Conservation (phyloP, 1,284 basidiomycete species). For the Hypsizygus ulmarius region DNA sequence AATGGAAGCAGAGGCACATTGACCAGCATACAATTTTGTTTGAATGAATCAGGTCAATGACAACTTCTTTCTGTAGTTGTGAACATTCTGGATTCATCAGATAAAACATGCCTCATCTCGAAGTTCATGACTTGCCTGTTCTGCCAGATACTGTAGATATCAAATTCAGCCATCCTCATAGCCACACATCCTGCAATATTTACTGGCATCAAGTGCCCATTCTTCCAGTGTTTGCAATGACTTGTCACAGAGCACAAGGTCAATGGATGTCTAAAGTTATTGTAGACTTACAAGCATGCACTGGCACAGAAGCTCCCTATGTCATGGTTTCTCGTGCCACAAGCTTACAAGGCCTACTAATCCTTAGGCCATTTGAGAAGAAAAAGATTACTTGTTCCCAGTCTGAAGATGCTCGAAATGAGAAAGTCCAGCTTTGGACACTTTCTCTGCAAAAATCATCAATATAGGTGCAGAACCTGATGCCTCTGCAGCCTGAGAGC, state of each 20-base stretch:
- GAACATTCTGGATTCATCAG: not conserved
- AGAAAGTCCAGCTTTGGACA: too few species aligned
- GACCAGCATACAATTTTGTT: conserved; percentile 8
- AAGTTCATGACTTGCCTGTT: not conserved
- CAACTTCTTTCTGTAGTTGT: not conserved
- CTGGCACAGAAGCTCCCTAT: conserved; percentile 23
- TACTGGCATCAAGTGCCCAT: conserved; percentile 22
- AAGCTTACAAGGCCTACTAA: conserved; percentile 3
- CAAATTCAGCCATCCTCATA: conserved; percentile 1
- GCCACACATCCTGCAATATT: conserved; percentile 4
- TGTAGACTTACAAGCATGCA: conserved; percentile 21
- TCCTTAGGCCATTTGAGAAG: conserved; percentile 1
- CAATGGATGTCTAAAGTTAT: conserved; percentile 20
- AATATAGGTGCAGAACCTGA: too few species aligned
- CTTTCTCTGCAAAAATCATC: too few species aligned
- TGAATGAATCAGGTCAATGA: conserved; percentile 4
- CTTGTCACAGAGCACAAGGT: conserved; percentile 27
- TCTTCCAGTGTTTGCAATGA: conserved; percentile 26
- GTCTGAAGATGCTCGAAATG: too few species aligned
- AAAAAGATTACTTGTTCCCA: too few species aligned
- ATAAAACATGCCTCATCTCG: not conserved
- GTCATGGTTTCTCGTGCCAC: conserved; percentile 20
- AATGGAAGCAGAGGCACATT: conserved; percentile 18
- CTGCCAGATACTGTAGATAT: conserved; percentile 1
- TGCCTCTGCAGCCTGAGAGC: too few species aligned